Evolutionary conservation across 306 rosid species (phyloP), one percentile per base, ranked within the genome.

Genomic region (Vigna angularis): DNA sequence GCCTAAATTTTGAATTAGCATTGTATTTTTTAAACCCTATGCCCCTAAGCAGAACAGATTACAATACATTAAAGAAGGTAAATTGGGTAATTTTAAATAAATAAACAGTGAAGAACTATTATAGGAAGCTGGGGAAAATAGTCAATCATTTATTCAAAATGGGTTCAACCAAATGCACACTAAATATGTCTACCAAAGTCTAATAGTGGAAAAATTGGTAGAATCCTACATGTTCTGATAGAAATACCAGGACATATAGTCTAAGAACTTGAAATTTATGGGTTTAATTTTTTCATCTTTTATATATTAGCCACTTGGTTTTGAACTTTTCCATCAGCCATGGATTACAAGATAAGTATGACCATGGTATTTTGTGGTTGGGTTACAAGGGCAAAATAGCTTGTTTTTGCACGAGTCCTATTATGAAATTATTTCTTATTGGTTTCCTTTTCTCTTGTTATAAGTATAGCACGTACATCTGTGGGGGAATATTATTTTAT

Each of bases 351-450:
- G 28, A 45, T 44, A 30, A 49, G 44, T 68, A 44, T 28, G 51
- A 58, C 28, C 66, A 16, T 14, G 51, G 1, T 65, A 15, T 73
- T 73, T 80, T 72, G 30, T 48, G 53, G 47, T 57, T 65, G 24
- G 16, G 34, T 80, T 66, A 48, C 73, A 51, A 20, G n/a, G 49
- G 6, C 59, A 17, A 17, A 26, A 44, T 55, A 10, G 5, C 28
- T 68, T 61, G 49, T 52, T 52, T 52, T 74, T 44, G 66, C 68
- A 18, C 32, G 74, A 65, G 67, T 80, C 30, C 40, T 64, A 26
- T 18, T 79, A 50, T 53, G 74, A 53, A 73, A 20, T 47, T 45
- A 32, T 73, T 57, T 56, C 48, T 74, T 36, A 15, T 6, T 45
- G n/a, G 6, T 48, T 4, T 14, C 4, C 0, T 30, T 3, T 30